Base-by-base conservation (phyloP, 805 yeast genomes). In the Spencermartinsiella europaea region DNA sequence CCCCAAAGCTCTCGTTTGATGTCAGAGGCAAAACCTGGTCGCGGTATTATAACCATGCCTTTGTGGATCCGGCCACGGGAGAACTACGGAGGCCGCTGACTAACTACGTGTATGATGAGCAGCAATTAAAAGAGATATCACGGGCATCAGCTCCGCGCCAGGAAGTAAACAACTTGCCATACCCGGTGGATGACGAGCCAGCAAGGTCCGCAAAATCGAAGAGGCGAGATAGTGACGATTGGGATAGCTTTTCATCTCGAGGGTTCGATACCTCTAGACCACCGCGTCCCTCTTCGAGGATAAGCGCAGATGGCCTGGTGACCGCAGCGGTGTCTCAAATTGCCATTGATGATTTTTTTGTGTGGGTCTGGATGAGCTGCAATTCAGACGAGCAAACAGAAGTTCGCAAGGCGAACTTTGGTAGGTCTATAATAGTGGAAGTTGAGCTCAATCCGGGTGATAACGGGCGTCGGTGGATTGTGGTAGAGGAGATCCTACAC, bases 311-410 rank as follows among this genome's bases (percentile, higher is more conserved):
- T 40, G 38, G 69, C 20, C 44, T 52, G 19, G 60, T 58, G 38
- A 67, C 75, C 4, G 76, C 74, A 1, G 58, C 61, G n/a, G 72
- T 85, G 7, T 68, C 77, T 5, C 75, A 85, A 49, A 82, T 85
- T 1, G 74, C 85, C 4, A 78, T 88, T 16, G 95, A 86, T 63
- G 96, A 88, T 63, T 88, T 84, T 63, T 88, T 82, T 59, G 85
- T 87, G 22, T 88, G 96, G 96, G 77, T 95, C 0, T 88, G 96
- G 96, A 70, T 87, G 58, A 79, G 89, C 1, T 76, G 88, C 1
- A 61, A 87, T 20, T 86, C 86, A 0, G 73, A 80, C 27, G 96
- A 88, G 60, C 84, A 85, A 59, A 77, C 88, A 0, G 71, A 74
- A 27, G 64, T 70, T 20, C 79, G 80, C 55, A 84, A 84, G 62